These are phyloP conservation scores for Trifolium fragiferum DNA, from an alignment of 306 rosid genomes.

Conservation along the genomic window DNA sequence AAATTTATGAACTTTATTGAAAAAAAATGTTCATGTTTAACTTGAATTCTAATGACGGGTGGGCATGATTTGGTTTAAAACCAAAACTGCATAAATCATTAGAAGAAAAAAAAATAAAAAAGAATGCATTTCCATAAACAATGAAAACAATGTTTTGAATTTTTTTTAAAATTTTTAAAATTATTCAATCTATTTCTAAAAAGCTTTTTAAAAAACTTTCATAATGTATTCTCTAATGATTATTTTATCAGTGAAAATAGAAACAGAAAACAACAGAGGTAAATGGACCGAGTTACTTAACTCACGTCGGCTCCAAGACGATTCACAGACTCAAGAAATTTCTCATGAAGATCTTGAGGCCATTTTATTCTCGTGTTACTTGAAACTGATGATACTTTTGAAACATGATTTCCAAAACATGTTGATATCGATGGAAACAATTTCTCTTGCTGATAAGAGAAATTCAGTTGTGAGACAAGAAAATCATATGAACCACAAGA, in stretches of 20 bases:
- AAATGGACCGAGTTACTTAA: constrained; percentile 37
- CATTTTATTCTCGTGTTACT: constrained; percentile 83
- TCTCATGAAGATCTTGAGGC: constrained; percentile 93
- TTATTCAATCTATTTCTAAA: too few species aligned
- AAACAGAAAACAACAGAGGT: neutral
- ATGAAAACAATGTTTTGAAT: too few species aligned
- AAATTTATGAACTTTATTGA: too few species aligned
- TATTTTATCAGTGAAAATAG: neutral
- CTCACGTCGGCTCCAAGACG: constrained; percentile 87
- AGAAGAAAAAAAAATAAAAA: too few species aligned
- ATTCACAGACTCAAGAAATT: constrained; percentile 81
- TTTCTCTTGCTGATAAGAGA: constrained; percentile 58
- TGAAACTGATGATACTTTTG: constrained; percentile 51
- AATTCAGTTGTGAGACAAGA: constrained; percentile 46
- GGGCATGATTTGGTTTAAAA: rapidly evolving
- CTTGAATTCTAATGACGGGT: too few species aligned
- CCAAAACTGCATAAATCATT: too few species aligned
- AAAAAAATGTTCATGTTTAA: too few species aligned
- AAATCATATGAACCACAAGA: constrained; percentile 47
- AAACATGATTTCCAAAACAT: constrained; percentile 44
- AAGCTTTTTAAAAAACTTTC: too few species aligned
- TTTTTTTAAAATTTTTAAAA: too few species aligned
- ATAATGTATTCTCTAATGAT: too few species aligned
- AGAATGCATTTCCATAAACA: too few species aligned
- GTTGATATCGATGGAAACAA: constrained; percentile 50